A percentile compares a stretch with the other conserved stretches of the same genome.
These are phyloP conservation scores for Leccinum uliginosum DNA, from an alignment of 768 basidiomycete species.

Conservation along the genomic window DNA sequence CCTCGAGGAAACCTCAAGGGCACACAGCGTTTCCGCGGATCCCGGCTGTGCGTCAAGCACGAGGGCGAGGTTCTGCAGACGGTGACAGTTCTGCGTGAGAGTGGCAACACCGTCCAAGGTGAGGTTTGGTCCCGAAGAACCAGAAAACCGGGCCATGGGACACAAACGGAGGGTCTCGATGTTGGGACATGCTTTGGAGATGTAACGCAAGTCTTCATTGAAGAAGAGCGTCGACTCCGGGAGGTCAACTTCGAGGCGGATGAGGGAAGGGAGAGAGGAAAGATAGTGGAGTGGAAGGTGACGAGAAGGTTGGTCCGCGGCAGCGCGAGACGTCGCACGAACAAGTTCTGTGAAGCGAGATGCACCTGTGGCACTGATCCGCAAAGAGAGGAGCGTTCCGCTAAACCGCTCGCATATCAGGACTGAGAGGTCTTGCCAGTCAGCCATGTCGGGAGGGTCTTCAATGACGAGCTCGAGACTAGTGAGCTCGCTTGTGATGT, in stretches of 20 bases:
- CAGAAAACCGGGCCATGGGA: slow-evolving; percentile 62
- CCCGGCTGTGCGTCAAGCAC: slow-evolving; percentile 58
- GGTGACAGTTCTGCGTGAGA: slow-evolving; percentile 53
- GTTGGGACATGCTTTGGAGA: slow-evolving; percentile 61
- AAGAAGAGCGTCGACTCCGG: slow-evolving; percentile 70
- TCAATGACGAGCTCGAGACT: slow-evolving; percentile 74
- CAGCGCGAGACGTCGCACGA: slow-evolving; percentile 64
- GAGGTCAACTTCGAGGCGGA: slow-evolving; percentile 71
- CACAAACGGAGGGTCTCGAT: slow-evolving; percentile 67
- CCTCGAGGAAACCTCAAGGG: slow-evolving; percentile 51
- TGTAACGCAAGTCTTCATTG: slow-evolving; percentile 51
- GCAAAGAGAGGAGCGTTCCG: slow-evolving; percentile 53
- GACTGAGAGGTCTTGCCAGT: slow-evolving; percentile 70
- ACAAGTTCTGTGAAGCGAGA: slow-evolving; percentile 80
- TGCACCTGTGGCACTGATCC: slow-evolving; percentile 60
- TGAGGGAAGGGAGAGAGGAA: slow-evolving; percentile 47
- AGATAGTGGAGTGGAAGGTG: slow-evolving; percentile 62
- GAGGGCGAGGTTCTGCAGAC: slow-evolving; percentile 60
- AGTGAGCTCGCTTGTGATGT: slow-evolving; percentile 60
- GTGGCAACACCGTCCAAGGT: slow-evolving; percentile 60
- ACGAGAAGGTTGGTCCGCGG: slow-evolving; percentile 49
- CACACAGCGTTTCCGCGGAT: slow-evolving; percentile 40
- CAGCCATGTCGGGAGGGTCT: slow-evolving; percentile 68
- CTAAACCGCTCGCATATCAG: slow-evolving; percentile 62
- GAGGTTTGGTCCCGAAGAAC: slow-evolving; percentile 48